phyloP scores from a whole-genome alignment of 2,329 filamentous ascomycete genomes.

The Fusarium sulawesiense region DNA sequence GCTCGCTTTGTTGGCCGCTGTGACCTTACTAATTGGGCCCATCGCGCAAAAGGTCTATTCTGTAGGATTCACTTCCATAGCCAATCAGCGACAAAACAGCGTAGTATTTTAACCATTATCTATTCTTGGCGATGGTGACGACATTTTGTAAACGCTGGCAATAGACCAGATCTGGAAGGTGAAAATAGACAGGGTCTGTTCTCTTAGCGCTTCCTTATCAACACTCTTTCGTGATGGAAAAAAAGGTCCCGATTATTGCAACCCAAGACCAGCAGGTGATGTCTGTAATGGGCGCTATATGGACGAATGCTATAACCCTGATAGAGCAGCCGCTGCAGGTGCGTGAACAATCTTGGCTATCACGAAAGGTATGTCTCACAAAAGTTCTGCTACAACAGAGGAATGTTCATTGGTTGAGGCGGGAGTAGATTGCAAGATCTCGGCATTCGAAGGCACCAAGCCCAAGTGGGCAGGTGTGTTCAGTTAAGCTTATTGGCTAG shows the following conservation, averaged over 20 bases:
- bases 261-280: background rate
- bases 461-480: constrained; percentile 18
- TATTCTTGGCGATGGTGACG: constrained; percentile 29
- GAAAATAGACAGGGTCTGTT: background rate
- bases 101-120: constrained; percentile 11
- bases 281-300: background rate
- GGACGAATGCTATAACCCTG: background rate
- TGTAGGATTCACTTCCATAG: background rate
- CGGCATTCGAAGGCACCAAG: background rate
- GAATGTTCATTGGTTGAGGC: background rate
- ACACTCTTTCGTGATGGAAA: background rate
- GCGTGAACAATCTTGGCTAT: background rate
- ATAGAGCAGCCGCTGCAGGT: background rate
- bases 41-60: background rate
- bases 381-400: constrained; percentile 1
- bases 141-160: background rate
- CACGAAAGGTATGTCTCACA: background rate
- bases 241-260: background rate
- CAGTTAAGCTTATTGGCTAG: constrained; percentile 21
- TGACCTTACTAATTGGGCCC: background rate
- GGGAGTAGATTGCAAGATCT: background rate
- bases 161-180: constrained; percentile 28
- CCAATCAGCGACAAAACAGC: constrained; percentile 7
- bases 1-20: background rate
- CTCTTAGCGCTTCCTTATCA: background rate